Evolutionary conservation across 257 asterid species (phyloP), one percentile per base, ranked within the genome.

Genomic region (Orobanche coerulescens): DNA sequence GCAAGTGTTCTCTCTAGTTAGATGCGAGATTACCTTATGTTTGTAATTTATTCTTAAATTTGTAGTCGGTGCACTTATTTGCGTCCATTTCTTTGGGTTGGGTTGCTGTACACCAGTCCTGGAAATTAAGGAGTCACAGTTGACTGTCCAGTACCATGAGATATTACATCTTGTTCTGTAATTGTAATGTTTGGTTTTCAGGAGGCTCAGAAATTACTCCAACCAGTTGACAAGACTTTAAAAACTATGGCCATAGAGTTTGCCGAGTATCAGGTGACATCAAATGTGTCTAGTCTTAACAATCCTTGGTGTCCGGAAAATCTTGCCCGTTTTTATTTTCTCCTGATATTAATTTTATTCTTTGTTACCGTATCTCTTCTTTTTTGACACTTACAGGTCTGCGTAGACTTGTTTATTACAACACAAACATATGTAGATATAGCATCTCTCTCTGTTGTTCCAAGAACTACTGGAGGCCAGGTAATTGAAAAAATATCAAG

Each of bases 381-480:
- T 63, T 71, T 65, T 54, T 40, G 65, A 43, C 44, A 42, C 53
- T 70, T 64, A 57, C 90, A 93, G 99, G 95, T 93, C 75, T 93
- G 92, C 70, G 94, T 93, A 71, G 99, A 93, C 81, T 78, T 93
- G 85, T 93, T 93, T 71, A 75, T 93, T 69, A 86, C 99, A 31
- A 73, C 99, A 28, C 99, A 93, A 80, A 40, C 93, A 48, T 93
- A 93, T 64, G 88, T 86, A 13, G 99, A 93, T 74, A 81, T 89
- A 39, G 95, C 99, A 72, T 93, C 99, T 49, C 88, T 93, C 71
- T 86, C 97, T 4, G 95, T 83, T 67, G 58, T 93, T 63, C 95
- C 96, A 56, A 86, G 82, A 76, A 93, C 96, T 47, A 89, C 99
- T 22, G 99, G 99, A 57, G 99, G 99, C 74, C 94, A 84, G 97